Evolutionary conservation across 1,139 yeast genomes (phyloP).

Genomic region (Zygosaccharomyces pseudobailii): DNA sequence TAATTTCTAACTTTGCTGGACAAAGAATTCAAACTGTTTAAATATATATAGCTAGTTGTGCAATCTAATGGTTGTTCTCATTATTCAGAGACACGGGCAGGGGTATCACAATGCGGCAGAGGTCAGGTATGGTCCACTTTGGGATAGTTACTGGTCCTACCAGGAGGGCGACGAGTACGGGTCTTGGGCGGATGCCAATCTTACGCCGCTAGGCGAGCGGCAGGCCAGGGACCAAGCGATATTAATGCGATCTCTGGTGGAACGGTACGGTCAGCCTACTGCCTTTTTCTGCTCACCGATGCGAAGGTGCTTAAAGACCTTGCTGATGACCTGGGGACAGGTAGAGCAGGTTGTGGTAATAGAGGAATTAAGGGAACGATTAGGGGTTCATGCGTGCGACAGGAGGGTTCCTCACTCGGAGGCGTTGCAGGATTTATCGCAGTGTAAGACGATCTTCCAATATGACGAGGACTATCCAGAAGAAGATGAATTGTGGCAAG

Average conservation of each 20-base stretch:
- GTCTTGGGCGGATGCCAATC: conserved; percentile 31
- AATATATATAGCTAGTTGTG: background rate
- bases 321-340: conserved; percentile 50
- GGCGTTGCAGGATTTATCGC: conserved; percentile 21
- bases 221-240: conserved; percentile 42
- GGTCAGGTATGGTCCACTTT: conserved; percentile 51
- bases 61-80: background rate
- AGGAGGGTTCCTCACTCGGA: conserved; percentile 38
- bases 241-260: conserved; percentile 41
- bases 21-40: background rate
- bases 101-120: conserved; percentile 68
- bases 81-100: conserved; percentile 58
- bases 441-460: conserved; percentile 27
- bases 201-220: conserved; percentile 56
- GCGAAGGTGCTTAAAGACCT: conserved; percentile 56
- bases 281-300: conserved; percentile 60
- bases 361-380: conserved; percentile 61
- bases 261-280: conserved; percentile 41
- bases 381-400: conserved; percentile 67
- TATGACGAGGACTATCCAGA: conserved; percentile 47
- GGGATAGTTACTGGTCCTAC: conserved; percentile 59
- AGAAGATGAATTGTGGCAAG: conserved; percentile 41
- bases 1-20: conserved; percentile 20
- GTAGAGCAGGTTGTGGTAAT: conserved; percentile 30
- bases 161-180: conserved; percentile 35